These are phyloP conservation scores for Exophiala oligosperma DNA, from an alignment of 2,329 filamentous ascomycete genomes.

Conservation along the genomic window DNA sequence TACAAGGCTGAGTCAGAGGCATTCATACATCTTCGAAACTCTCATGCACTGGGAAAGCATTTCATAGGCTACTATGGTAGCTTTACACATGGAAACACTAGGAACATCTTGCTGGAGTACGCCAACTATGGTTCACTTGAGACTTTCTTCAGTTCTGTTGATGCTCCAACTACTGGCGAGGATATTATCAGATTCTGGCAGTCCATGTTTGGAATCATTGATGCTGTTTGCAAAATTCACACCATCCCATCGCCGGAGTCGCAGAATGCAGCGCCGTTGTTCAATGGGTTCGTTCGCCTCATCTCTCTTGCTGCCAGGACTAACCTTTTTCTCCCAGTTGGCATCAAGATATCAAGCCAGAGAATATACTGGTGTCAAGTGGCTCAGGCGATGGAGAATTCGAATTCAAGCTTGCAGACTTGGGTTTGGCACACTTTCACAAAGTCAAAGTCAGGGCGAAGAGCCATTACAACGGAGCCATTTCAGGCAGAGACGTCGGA, in stretches of 20 bases:
- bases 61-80: constrained; percentile 17
- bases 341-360: constrained; percentile 37
- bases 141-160: constrained; percentile 31
- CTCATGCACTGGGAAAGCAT: constrained; percentile 1
- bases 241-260: neutral
- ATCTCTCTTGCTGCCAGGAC: neutral
- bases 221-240: constrained; percentile 31
- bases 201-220: constrained; percentile 32
- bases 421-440: constrained; percentile 30
- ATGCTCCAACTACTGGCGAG: constrained; percentile 27
- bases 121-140: constrained; percentile 37
- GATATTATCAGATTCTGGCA: constrained; percentile 38
- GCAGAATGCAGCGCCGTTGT: constrained; percentile 4
- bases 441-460: constrained; percentile 3
- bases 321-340: constrained; percentile 22
- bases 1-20: constrained; percentile 32
- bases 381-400: constrained; percentile 23
- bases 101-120: constrained; percentile 38
- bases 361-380: constrained; percentile 34
- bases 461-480: neutral
- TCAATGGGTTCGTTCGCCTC: constrained; percentile 13
- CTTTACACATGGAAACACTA: constrained; percentile 29
- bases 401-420: constrained; percentile 35
- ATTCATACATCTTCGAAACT: constrained; percentile 23
- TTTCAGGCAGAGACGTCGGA: constrained; percentile 1